A percentile compares a stretch with the other conserved stretches of the same genome.
These are phyloP conservation scores for Myotisia sp. DNA, from an alignment of 2,329 filamentous ascomycete genomes.

Conservation along the genomic window DNA sequence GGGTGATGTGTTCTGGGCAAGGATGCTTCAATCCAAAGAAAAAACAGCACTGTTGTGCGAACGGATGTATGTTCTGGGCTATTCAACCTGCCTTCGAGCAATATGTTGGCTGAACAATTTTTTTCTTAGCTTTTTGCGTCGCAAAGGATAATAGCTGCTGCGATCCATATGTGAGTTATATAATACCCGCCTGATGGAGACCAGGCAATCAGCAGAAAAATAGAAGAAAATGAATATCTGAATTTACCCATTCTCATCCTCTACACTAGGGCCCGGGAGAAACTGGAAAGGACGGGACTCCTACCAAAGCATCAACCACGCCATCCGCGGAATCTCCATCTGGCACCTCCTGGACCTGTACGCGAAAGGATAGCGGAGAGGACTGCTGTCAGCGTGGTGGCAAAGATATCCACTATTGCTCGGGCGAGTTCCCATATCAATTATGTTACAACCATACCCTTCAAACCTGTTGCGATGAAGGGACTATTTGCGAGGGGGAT, in stretches of 20 bases:
- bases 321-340: not conserved
- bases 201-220: too few species aligned
- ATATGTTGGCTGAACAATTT: not conserved
- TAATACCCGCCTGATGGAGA: too few species aligned
- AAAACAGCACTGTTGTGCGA: conserved; percentile 5
- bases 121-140: conserved; percentile 3
- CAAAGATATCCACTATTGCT: conserved; percentile 2
- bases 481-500: conserved; percentile 5
- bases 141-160: conserved; percentile 6
- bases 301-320: not conserved
- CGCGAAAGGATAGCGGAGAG: conserved; percentile 1
- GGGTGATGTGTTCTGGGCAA: conserved; percentile 2
- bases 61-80: conserved; percentile 4
- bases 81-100: not conserved
- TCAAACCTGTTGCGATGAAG: conserved; percentile 5
- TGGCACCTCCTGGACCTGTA: conserved; percentile 4
- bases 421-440: conserved; percentile 3
- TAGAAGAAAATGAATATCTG: too few species aligned
- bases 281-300: conserved; percentile 3
- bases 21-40: conserved; percentile 5
- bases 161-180: too few species aligned
- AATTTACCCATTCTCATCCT: conserved; percentile 1
- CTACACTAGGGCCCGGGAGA: conserved; percentile 5
- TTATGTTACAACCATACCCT: conserved; percentile 4
- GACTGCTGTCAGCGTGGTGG: conserved; percentile 4